A percentile compares a stretch with the other conserved stretches of the same genome.
Evolutionary conservation across 345 rosid genomes (phyloP).

Genomic region (Brassica carinata): DNA sequence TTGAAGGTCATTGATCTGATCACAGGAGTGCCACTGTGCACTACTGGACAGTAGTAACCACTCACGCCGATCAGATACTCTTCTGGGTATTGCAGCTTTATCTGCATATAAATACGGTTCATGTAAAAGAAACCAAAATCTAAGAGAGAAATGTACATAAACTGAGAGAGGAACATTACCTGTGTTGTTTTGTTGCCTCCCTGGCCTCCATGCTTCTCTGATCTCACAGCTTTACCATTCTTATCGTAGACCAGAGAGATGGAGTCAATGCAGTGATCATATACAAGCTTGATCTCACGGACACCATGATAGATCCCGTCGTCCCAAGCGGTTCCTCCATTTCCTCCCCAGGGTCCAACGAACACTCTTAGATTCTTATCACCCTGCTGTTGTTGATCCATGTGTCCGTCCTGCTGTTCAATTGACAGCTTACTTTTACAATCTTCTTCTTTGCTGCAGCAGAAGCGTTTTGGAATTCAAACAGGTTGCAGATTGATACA

Average conservation of each 20-base stretch:
- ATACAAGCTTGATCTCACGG: conserved; percentile 60
- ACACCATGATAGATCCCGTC: conserved; percentile 70
- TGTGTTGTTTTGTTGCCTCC: conserved; percentile 58
- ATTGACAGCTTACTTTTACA: no score
- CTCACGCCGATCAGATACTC: conserved; percentile 62
- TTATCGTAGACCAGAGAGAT: conserved; percentile 60
- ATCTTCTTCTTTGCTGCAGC: neutral
- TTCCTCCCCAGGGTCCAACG: conserved; percentile 86
- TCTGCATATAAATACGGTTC: conserved; percentile 39
- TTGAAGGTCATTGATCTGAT: conserved; percentile 68
- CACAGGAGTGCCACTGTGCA: conserved; percentile 60
- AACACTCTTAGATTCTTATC: conserved; percentile 35
- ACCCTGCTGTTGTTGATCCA: conserved; percentile 32
- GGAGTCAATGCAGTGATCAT: conserved; percentile 72
- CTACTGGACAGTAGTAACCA: conserved; percentile 62
- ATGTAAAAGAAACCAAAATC: neutral
- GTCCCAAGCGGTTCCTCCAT: conserved; percentile 73
- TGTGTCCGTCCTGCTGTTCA: neutral
- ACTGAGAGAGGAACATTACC: conserved; percentile 45
- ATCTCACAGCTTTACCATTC: conserved; percentile 55
- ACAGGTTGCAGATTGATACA: conserved; percentile 14
- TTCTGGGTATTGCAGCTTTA: conserved; percentile 72
- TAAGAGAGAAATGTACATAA: neutral
- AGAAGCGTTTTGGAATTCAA: conserved; percentile 10
- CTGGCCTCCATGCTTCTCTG: conserved; percentile 71